Base-by-base conservation (phyloP, 176 grass and related monocot genomes). In the Tillandsia leiboldiana region DNA sequence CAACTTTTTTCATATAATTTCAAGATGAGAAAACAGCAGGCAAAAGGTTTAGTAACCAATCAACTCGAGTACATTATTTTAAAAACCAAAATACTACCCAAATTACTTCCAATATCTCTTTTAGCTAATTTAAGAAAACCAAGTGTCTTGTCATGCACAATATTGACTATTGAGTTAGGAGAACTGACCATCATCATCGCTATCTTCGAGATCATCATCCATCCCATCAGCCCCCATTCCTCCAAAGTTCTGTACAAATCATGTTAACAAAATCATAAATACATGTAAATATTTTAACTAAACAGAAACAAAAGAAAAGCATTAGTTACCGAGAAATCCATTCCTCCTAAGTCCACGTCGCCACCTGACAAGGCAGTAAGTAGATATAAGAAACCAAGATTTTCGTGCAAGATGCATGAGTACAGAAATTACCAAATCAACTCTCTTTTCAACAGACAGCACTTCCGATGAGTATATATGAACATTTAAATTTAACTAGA, bases 241-340 rank as follows among this genome's bases (percentile, higher is more conserved):
- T 18, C 80, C 88, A 42, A 91, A 78, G 75, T 87, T 94, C 91
- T 95, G 83, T 50, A 74, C n/a, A 72, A 80, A 61, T 67, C 3
- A 73, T 72, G 72, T 9, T 20, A 73, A 84, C n/a, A 53, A 26
- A 77, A 63, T 53, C 53, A 84, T 80, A 6, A 42, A 42, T 12
- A 73, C 22, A 79, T 14, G 24, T 81, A 13, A 48, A 63, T 11
- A 49, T 12, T 50, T 66, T 12, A 72, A 51, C 53, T 6, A 71
- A 80, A 52, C 48, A 29, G 7, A 48, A 67, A 74, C 8, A 28
- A 13, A 10, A 26, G 4, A 26, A 63, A 54, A 11, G 3, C 15
- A 58, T 15, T 72, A 48, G 52, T 51, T 88, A 99, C 89, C 77
- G 89, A 86, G 8, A 99, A 87, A 80, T 99, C 94, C 94, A 99